Conservation (phyloP, 1,284 basidiomycete species). For the Ganoderma lingzhi region DNA sequence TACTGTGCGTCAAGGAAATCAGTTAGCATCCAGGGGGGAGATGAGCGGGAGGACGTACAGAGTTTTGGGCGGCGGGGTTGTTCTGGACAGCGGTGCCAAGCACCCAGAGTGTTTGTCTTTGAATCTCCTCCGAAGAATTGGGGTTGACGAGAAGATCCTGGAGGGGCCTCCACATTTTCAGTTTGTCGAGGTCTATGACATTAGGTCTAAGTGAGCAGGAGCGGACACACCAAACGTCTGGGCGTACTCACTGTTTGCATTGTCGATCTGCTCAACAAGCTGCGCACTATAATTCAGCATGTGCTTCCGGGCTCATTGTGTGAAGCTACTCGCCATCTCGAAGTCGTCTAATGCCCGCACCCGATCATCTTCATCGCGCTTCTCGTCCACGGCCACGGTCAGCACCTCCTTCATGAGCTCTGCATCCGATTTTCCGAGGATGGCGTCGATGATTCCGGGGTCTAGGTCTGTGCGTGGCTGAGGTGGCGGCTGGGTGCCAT, state of each 20-base stretch:
- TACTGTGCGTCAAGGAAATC: slow-evolving; percentile 58
- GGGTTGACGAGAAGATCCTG: slow-evolving; percentile 70
- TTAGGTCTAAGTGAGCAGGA: not conserved
- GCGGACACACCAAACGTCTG: not conserved
- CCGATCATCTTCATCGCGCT: slow-evolving; percentile 68
- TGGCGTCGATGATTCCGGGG: slow-evolving; percentile 84
- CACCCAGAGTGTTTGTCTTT: slow-evolving; percentile 87
- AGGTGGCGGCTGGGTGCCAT: slow-evolving; percentile 40
- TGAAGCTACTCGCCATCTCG: slow-evolving; percentile 79
- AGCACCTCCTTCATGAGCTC: slow-evolving; percentile 91
- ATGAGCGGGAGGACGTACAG: slow-evolving; percentile 59
- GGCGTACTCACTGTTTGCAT: slow-evolving; percentile 81
- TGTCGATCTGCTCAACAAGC: slow-evolving; percentile 95
- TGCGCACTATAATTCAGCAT: slow-evolving; percentile 40
- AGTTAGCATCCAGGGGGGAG: not conserved
- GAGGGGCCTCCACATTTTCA: slow-evolving; percentile 90
- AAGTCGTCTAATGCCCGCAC: slow-evolving; percentile 90
- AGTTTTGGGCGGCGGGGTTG: slow-evolving; percentile 89
- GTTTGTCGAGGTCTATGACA: slow-evolving; percentile 75
- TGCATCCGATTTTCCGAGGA: slow-evolving; percentile 88
- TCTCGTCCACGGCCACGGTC: slow-evolving; percentile 72
- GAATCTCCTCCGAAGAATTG: slow-evolving; percentile 66
- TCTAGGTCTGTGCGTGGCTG: slow-evolving; percentile 63
- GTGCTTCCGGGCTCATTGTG: slow-evolving; percentile 28
- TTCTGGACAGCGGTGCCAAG: slow-evolving; percentile 96